A percentile compares a stretch with the other conserved stretches of the same genome.
phyloP scores from a whole-genome alignment of 1,139 yeast genomes.

The Geotrichum citri-aurantii region DNA sequence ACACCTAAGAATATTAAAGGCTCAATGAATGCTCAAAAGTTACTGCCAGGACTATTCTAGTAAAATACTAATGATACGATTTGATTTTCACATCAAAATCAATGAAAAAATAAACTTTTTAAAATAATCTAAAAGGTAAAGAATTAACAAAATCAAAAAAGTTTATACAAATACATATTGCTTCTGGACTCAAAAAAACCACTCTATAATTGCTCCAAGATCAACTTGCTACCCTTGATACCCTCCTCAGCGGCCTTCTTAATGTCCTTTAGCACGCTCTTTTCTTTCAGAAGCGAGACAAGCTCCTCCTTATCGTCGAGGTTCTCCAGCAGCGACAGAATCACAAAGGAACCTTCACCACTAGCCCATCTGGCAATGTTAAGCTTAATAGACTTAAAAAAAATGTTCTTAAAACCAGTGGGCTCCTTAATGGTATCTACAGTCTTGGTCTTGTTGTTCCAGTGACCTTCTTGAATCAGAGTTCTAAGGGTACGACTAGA shows the following conservation, averaged over 20 bases:
- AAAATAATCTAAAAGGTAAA: too few relatives aligned
- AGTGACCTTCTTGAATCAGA: constrained; percentile 70
- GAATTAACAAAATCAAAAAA: neutral
- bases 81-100: too few relatives aligned
- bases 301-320: constrained; percentile 40
- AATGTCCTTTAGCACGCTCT: constrained; percentile 26
- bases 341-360: constrained; percentile 72
- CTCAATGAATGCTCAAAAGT: too few relatives aligned
- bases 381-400: constrained; percentile 44
- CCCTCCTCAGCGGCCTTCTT: constrained; percentile 47
- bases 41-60: too few relatives aligned
- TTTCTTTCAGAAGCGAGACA: constrained; percentile 48
- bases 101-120: too few relatives aligned
- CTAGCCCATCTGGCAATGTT: constrained; percentile 50
- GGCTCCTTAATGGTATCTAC: constrained; percentile 47
- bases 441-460: constrained; percentile 54
- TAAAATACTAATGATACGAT: too few relatives aligned
- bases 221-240: constrained; percentile 77
- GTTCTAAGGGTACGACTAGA: constrained; percentile 72
- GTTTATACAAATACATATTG: neutral
- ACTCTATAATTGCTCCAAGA: constrained; percentile 38
- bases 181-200: too few relatives aligned
- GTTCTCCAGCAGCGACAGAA: constrained; percentile 46
- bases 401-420: constrained; percentile 45
- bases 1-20: too few relatives aligned